These are phyloP conservation scores for Malus domestica DNA, from an alignment of 306 rosid genomes.

Conservation along the genomic window DNA sequence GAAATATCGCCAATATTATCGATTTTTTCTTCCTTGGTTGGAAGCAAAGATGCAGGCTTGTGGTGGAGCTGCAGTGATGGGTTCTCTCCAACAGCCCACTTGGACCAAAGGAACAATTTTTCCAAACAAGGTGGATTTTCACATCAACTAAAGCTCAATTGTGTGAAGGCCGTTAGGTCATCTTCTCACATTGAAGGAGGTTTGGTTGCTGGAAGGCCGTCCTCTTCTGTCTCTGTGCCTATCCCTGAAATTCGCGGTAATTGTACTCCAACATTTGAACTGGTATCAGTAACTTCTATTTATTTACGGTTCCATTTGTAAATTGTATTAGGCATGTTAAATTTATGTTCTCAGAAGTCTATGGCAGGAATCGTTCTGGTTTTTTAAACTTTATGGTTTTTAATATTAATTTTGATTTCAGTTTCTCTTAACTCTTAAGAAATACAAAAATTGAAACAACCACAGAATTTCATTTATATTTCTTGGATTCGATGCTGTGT, in stretches of 20 bases:
- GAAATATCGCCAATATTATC: too few relatives aligned
- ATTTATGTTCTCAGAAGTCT: background rate
- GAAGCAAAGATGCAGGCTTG: too few relatives aligned
- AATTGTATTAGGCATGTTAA: background rate
- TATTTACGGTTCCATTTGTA: background rate
- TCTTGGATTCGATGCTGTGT: background rate
- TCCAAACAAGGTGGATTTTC: too few relatives aligned
- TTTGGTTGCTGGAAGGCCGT: too few relatives aligned
- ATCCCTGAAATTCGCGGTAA: conserved; percentile 59
- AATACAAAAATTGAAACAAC: background rate
- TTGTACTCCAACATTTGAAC: background rate
- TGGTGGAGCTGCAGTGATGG: too few relatives aligned
- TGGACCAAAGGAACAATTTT: too few relatives aligned
- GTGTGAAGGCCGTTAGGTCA: too few relatives aligned
- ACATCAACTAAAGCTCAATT: too few relatives aligned
- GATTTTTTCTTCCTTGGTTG: too few relatives aligned
- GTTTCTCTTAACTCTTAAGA: background rate
- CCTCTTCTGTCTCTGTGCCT: conserved; percentile 32
- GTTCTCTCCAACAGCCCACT: too few relatives aligned
- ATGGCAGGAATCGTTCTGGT: background rate
- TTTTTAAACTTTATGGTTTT: background rate
- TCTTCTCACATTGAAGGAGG: too few relatives aligned
- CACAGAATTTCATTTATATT: background rate
- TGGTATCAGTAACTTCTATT: background rate
- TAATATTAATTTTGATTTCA: background rate